Percentiles rank a stretch among this genome's conserved stretches.
phyloP scores from a whole-genome alignment of 108 stramenopile species.

The Cyclostephanos tholiformis region DNA sequence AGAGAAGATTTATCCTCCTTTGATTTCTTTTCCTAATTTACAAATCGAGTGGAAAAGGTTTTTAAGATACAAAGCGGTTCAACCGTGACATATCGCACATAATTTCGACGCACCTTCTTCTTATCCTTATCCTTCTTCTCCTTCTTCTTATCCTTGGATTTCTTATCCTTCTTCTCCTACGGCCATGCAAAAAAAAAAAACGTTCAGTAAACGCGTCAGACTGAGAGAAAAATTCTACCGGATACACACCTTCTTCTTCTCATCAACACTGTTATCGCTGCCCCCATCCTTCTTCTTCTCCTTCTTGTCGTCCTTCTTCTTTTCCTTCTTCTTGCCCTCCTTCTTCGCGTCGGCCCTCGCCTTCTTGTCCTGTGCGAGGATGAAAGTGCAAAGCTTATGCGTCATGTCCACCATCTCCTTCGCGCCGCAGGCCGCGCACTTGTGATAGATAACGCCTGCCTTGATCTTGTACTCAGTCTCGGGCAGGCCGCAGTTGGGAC shows the following conservation, averaged over 20 bases:
- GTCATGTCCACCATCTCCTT: slow-evolving; percentile 97
- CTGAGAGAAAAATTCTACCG: background rate
- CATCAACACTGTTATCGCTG: slow-evolving; percentile 57
- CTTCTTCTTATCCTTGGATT: slow-evolving; percentile 66
- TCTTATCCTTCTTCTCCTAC: slow-evolving; percentile 79
- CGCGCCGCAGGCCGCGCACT: slow-evolving; percentile 96
- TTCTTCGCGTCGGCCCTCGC: slow-evolving; percentile 77
- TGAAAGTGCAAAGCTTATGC: slow-evolving; percentile 94
- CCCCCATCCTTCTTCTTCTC: slow-evolving; percentile 43
- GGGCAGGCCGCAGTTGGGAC: slow-evolving; percentile 94
- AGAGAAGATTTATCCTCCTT: slow-evolving; percentile 67
- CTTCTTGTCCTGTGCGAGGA: slow-evolving; percentile 90
- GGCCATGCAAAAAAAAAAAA: background rate
- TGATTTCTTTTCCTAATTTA: slow-evolving; percentile 34
- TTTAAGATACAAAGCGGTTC: slow-evolving; percentile 5
- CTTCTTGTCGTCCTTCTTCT: slow-evolving; percentile 51
- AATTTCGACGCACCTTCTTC: slow-evolving; percentile 19
- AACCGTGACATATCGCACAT: slow-evolving; percentile 5
- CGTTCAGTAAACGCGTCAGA: background rate
- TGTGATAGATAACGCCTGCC: slow-evolving; percentile 88
- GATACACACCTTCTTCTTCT: slow-evolving; percentile 73
- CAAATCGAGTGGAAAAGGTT: background rate
- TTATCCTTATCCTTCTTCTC: slow-evolving; percentile 54
- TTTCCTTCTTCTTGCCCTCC: slow-evolving; percentile 59
- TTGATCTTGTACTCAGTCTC: slow-evolving; percentile 99